Conservation (phyloP, 345 rosid species). For the Trapa incisa region DNA sequence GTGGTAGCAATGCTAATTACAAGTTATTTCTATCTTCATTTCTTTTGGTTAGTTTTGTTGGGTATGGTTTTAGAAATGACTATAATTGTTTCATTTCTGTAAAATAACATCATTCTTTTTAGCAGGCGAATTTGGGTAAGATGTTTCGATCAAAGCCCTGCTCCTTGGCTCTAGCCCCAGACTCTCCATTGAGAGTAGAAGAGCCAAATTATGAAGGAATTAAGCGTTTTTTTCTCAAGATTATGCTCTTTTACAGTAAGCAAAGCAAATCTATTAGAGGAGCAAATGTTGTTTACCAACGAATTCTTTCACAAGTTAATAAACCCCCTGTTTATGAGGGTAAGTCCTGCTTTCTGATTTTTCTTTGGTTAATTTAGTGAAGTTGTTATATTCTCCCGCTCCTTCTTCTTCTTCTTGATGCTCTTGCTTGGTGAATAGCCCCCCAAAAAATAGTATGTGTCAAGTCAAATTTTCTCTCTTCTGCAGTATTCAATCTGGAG, state of each 20-base stretch:
- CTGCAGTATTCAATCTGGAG: conserved; percentile 88
- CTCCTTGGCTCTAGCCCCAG: conserved; percentile 66
- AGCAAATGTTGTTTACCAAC: conserved; percentile 62
- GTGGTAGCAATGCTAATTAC: neutral
- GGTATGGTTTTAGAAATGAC: neutral
- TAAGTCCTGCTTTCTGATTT: conserved; percentile 8
- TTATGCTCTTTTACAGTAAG: conserved; percentile 74
- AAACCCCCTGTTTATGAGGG: conserved; percentile 79
- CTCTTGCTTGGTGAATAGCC: neutral
- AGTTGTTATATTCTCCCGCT: neutral
- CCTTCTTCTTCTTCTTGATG: neutral
- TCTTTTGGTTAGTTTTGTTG: neutral
- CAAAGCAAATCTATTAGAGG: conserved; percentile 81
- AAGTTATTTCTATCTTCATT: neutral
- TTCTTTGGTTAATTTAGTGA: neutral
- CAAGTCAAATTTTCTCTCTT: neutral
- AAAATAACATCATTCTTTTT: neutral
- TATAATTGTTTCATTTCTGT: conserved; percentile 1
- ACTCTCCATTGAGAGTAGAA: conserved; percentile 59
- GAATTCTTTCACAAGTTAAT: conserved; percentile 60
- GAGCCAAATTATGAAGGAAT: conserved; percentile 68
- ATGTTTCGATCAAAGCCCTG: conserved; percentile 77
- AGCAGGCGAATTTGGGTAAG: conserved; percentile 63
- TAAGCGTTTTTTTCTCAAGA: conserved; percentile 38
- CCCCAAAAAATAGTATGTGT: neutral